A percentile compares a stretch with the other conserved stretches of the same genome.
These are phyloP conservation scores for Cercospora citrullina DNA, from an alignment of 2,329 filamentous ascomycete species.

Conservation along the genomic window DNA sequence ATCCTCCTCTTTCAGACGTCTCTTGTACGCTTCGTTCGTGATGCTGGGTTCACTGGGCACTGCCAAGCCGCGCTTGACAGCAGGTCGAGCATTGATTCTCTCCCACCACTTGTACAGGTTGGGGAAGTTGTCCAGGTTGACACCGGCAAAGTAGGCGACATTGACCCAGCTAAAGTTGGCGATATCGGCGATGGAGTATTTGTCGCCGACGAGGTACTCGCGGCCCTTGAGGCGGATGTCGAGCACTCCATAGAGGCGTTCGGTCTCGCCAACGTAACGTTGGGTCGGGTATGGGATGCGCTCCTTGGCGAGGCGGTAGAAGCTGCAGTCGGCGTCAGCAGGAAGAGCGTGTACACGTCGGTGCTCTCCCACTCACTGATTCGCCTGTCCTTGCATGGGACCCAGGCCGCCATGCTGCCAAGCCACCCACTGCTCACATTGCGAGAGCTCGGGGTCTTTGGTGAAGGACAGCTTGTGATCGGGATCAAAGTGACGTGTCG, in stretches of 20 bases:
- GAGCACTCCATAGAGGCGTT: conserved; percentile 49
- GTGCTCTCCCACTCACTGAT: conserved; percentile 26
- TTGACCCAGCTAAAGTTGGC: conserved; percentile 50
- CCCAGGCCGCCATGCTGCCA: conserved; percentile 51
- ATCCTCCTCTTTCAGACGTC: conserved; percentile 49
- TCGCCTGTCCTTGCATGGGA: conserved; percentile 44
- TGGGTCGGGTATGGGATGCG: conserved; percentile 48
- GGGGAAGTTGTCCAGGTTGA: conserved; percentile 46
- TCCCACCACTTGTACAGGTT: conserved; percentile 49
- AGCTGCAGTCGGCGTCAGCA: conserved; percentile 25
- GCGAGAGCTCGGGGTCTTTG: conserved; percentile 49
- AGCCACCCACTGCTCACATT: conserved; percentile 60
- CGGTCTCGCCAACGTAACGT: conserved; percentile 50
- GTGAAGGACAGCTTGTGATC: conserved; percentile 50
- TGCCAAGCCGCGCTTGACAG: conserved; percentile 44
- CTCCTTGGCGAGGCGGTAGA: conserved; percentile 46
- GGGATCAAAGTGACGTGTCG: conserved; percentile 50
- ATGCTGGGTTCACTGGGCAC: conserved; percentile 43
- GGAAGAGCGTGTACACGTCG: not conserved
- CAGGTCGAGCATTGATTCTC: conserved; percentile 44
- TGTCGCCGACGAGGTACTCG: conserved; percentile 50
- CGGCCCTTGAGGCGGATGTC: conserved; percentile 44
- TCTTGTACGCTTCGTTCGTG: conserved; percentile 46
- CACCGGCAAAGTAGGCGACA: conserved; percentile 42
- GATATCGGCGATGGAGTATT: conserved; percentile 51